Base-by-base conservation (phyloP, 805 yeast species). In the Candida incommunis region DNA sequence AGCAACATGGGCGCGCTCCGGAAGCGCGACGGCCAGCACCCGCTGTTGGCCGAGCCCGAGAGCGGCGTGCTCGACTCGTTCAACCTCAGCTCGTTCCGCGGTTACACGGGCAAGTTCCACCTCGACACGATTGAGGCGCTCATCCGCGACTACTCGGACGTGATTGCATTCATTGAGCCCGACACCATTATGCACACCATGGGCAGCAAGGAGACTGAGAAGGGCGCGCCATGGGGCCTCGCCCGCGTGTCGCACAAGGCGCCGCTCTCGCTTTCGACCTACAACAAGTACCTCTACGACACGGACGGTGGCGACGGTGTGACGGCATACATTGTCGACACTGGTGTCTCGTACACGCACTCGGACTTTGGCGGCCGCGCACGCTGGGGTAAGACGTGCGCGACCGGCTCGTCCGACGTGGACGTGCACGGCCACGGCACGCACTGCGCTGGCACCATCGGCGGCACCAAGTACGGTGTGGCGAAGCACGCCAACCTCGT, bases 31-130 rank as follows among this genome's bases (percentile, higher is more conserved):
- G 25, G 43, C 25, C 64, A 59, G 53, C 52, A 55, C 42, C 54
- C 58, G 20, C 48, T 55, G 46, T 42, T 53, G 16, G 27, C 46
- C 40, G 26, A 45, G 20, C 44, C 48, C 22, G 48, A 46, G 31
- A 16, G 45, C 26, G 59, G 59, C n/a, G 41, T 56, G 29, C 51
- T 51, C 49, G 56, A 56, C 37, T 47, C 43, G 22, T 56, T 82
- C 67, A 58, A 70, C 55, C 70, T 85, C 51, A 57, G 61, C 37
- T 50, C 61, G 37, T 61, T 83, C 55, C 64, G 65, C 49, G 96
- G 96, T 53, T 87, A 87, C 69, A 67, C 87, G 45, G 96, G 95
- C 48, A 73, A 70, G 63, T 85, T 88, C 70, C 72, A 82, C 53
- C 78, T 76, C 40, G 74, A 75, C 43, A 76, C 85, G 45, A 64